These are phyloP conservation scores for Diplodia seriata DNA, from an alignment of 2,329 filamentous ascomycete species.

Conservation along the genomic window DNA sequence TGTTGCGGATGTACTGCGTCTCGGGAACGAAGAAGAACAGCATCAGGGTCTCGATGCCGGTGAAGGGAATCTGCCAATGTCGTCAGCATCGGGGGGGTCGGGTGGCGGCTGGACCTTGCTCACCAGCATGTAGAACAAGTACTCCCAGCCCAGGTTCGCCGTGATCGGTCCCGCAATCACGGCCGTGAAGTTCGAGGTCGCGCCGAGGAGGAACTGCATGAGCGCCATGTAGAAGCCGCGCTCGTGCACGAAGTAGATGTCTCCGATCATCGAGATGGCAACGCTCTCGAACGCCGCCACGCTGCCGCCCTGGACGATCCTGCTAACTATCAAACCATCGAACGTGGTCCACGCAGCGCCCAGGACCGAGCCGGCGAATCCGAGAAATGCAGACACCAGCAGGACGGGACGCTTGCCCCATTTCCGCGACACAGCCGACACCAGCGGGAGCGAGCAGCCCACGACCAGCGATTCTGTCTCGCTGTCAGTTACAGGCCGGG, in stretches of 20 bases:
- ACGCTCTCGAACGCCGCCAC: constrained; percentile 48
- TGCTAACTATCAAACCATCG: constrained; percentile 55
- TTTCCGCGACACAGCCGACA: constrained; percentile 51
- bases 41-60: constrained; percentile 53
- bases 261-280: constrained; percentile 50
- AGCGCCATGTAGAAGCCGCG: constrained; percentile 56
- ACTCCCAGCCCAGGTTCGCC: constrained; percentile 54
- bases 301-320: constrained; percentile 54
- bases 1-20: constrained; percentile 56
- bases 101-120: constrained; percentile 43
- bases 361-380: constrained; percentile 43
- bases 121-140: constrained; percentile 56
- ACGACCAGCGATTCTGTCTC: constrained; percentile 44
- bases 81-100: constrained; percentile 47
- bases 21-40: constrained; percentile 61
- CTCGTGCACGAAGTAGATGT: constrained; percentile 59
- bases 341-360: constrained; percentile 53
- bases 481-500: not conserved
- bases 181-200: constrained; percentile 30
- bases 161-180: constrained; percentile 22
- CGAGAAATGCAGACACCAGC: constrained; percentile 48
- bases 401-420: constrained; percentile 57
- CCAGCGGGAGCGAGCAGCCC: constrained; percentile 42
- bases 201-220: constrained; percentile 48
- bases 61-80: constrained; percentile 36